phyloP scores from a whole-genome alignment of 495 filamentous ascomycete species.

The Evernia prunastri region DNA sequence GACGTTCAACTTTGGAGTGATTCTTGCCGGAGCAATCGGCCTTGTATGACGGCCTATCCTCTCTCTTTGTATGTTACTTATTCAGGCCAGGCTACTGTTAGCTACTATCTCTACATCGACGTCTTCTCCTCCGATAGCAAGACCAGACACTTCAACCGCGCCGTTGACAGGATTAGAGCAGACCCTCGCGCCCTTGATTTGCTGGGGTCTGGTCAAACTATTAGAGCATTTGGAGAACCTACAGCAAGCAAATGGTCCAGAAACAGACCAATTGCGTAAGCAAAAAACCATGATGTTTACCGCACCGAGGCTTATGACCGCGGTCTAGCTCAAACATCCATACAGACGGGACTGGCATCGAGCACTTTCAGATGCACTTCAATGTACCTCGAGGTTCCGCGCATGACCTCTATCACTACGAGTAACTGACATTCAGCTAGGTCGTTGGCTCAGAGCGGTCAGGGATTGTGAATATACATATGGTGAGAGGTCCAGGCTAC shows the following conservation, averaged over 20 bases:
- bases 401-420: neutral
- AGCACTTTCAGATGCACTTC: constrained; percentile 85
- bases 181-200: constrained; percentile 63
- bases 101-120: constrained; percentile 74
- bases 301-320: constrained; percentile 2
- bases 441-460: constrained; percentile 74
- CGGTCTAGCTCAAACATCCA: constrained; percentile 51
- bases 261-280: constrained; percentile 77
- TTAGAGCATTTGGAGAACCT: constrained; percentile 77
- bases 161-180: constrained; percentile 68
- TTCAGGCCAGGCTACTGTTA: constrained; percentile 57
- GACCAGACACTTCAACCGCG: constrained; percentile 81
- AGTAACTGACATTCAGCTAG: constrained; percentile 38
- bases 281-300: constrained; percentile 4
- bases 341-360: constrained; percentile 66
- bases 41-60: constrained; percentile 50
- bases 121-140: constrained; percentile 82
- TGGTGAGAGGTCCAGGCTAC: constrained; percentile 58
- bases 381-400: constrained; percentile 48
- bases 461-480: constrained; percentile 70
- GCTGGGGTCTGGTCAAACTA: constrained; percentile 69
- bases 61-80: neutral
- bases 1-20: constrained; percentile 73
- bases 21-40: constrained; percentile 65
- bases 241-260: constrained; percentile 76